These are phyloP conservation scores for Penicillium sp. DNA, from an alignment of 2,329 filamentous ascomycete species.

Conservation along the genomic window DNA sequence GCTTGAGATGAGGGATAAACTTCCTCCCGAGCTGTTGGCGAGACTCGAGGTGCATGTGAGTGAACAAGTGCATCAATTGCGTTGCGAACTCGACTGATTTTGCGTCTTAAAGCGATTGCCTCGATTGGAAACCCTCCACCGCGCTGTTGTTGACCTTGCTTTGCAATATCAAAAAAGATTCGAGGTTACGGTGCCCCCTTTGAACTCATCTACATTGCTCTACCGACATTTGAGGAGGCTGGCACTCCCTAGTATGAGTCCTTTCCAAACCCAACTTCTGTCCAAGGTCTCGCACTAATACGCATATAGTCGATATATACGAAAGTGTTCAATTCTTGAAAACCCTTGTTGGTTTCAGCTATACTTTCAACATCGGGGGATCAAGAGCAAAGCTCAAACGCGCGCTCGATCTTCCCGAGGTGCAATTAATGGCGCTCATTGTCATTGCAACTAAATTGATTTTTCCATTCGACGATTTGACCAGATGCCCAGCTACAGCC, in stretches of 20 bases:
- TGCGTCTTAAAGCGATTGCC: constrained; percentile 33
- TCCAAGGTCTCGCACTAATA: constrained; percentile 9
- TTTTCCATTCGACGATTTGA: constrained; percentile 63
- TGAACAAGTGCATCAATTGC: constrained; percentile 12
- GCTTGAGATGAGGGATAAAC: constrained; percentile 39
- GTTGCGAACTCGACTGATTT: not conserved
- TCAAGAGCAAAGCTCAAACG: constrained; percentile 30
- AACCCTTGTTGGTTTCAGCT: constrained; percentile 51
- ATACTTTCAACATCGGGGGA: constrained; percentile 44
- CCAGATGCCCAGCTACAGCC: constrained; percentile 45
- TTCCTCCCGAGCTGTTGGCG: constrained; percentile 38
- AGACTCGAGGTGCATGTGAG: constrained; percentile 38
- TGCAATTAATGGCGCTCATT: constrained; percentile 63
- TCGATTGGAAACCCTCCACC: constrained; percentile 56
- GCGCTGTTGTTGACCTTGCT: constrained; percentile 55
- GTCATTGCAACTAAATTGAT: constrained; percentile 72
- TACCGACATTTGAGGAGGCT: constrained; percentile 66
- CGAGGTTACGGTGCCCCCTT: constrained; percentile 62
- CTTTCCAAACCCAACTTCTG: not conserved
- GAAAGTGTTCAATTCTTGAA: constrained; percentile 56
- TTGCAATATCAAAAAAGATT: constrained; percentile 62
- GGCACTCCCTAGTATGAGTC: constrained; percentile 61
- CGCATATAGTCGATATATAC: constrained; percentile 25
- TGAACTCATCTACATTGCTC: constrained; percentile 65
- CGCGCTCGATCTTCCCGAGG: constrained; percentile 62